Percentiles rank a stretch among this genome's conserved stretches.
phyloP scores from a whole-genome alignment of 768 basidiomycete genomes.

The Hygrocybe punicea region DNA sequence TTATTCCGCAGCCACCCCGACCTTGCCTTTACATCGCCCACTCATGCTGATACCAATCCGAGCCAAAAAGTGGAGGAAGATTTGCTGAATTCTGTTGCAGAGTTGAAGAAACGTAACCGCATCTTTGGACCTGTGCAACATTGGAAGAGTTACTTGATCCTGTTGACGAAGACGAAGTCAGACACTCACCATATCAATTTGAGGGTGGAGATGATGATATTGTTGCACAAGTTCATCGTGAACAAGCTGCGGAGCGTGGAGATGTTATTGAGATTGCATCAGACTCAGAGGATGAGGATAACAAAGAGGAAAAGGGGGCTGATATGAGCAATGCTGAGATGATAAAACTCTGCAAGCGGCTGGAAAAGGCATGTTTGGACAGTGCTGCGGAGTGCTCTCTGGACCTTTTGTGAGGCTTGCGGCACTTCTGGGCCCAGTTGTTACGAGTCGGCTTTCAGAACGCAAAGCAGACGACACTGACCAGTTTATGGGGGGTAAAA shows the following conservation, averaged over 20 bases:
- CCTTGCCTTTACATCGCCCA: no score
- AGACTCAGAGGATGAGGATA: background rate
- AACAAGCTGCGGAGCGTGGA: constrained; percentile 6
- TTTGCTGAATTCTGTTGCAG: constrained; percentile 12
- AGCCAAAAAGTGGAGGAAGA: constrained; percentile 9
- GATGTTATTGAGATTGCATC: constrained; percentile 2
- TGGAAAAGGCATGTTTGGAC: background rate
- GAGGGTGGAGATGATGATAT: constrained; percentile 9
- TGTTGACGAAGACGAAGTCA: constrained; percentile 13
- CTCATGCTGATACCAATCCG: constrained; percentile 6
- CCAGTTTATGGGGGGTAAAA: background rate
- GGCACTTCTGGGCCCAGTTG: background rate
- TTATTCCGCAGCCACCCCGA: no score
- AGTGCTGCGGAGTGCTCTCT: constrained; percentile 1
- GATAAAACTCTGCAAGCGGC: background rate
- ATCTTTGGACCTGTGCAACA: constrained; percentile 11
- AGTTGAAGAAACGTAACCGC: constrained; percentile 12
- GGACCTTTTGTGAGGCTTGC: background rate
- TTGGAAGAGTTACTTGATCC: constrained; percentile 17
- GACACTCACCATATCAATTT: constrained; percentile 5
- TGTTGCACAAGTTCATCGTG: constrained; percentile 8
- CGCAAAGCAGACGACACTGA: background rate
- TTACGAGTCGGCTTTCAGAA: background rate
- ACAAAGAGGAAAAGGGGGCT: background rate
- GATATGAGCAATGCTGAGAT: background rate